Evolutionary conservation across 179 eudicot species (phyloP), one percentile per base, ranked within the genome.

Genomic region (Drosera spatulata): DNA sequence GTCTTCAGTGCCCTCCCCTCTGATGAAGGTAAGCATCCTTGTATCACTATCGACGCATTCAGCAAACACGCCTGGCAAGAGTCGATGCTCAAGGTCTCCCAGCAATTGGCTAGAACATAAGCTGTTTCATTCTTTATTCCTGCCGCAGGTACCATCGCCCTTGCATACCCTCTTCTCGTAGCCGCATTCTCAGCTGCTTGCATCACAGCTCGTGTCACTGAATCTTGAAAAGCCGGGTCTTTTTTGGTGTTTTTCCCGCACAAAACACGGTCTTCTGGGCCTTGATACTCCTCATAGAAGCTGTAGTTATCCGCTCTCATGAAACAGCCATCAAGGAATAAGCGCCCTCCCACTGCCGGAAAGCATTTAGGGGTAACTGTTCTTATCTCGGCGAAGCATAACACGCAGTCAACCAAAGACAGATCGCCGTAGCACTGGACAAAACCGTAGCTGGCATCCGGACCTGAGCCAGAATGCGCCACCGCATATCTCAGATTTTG

Each of bases 41-140:
- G 61, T 12, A 77, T 63, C 59, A 37, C 63, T 6, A 65, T 53
- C 4, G 58, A 67, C 1, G 81, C 71, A 44, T 69, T 50, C 40
- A 57, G 67, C 74, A 83, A 75, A 70, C 88, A 78, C 4, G 50
- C 11, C 54, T 41, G 44, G 67, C 88, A 83, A 56, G 54, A 71
- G 56, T 69, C 76, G 14, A 58, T 49, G 39, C 61, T 80, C 54
- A 80, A 68, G 56, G 54, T 64, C 55, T 74, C 69, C 85, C 83
- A 80, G 58, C 88, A 83, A 66, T 83, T 76, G 58, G 78, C 88
- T 76, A 76, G 53, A 15, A 79, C 88, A 55, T 68, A 78, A 60
- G 77, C 81, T 3, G 72, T 77, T 41, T 50, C 72, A 53, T 83
- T 79, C 11, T 7, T 33, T 2, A 60, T 41, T 40, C 78, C 79